Conservation (phyloP, 768 basidiomycete species). For the Mycena leptocephala region DNA sequence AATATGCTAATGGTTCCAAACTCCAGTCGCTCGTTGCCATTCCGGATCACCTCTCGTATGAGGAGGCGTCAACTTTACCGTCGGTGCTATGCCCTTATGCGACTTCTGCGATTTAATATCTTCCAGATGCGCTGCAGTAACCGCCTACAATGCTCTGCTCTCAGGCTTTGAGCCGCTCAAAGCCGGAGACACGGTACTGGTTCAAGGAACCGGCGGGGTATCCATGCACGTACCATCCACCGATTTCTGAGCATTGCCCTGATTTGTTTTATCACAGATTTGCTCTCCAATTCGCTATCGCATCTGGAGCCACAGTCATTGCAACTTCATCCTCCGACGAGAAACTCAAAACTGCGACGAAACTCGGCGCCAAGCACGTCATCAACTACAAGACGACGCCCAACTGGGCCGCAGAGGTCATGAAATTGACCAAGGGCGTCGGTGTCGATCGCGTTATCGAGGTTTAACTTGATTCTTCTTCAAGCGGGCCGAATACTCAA, state of each 20-base stretch:
- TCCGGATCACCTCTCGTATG: conserved; percentile 72
- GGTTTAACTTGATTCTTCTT: conserved; percentile 16
- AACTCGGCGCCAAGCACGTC: conserved; percentile 60
- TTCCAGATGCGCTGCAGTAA: conserved; percentile 60
- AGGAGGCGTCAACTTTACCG: conserved; percentile 78
- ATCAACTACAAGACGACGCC: conserved; percentile 69
- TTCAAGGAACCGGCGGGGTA: conserved; percentile 63
- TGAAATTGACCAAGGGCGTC: conserved; percentile 46
- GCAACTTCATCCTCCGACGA: conserved; percentile 66
- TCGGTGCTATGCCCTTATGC: conserved; percentile 47
- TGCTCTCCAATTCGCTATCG: conserved; percentile 64
- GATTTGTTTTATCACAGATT: conserved; percentile 45
- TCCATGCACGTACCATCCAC: conserved; percentile 47
- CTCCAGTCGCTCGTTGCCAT: conserved; percentile 64
- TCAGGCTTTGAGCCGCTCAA: conserved; percentile 56
- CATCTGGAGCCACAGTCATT: conserved; percentile 67
- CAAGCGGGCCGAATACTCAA: background rate
- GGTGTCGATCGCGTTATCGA: conserved; percentile 43
- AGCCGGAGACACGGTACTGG: conserved; percentile 64
- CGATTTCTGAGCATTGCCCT: conserved; percentile 33
- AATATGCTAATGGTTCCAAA: background rate
- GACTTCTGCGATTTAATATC: background rate
- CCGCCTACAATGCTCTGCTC: conserved; percentile 64
- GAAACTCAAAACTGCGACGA: conserved; percentile 60
- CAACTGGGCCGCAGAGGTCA: conserved; percentile 66